Base-by-base conservation (phyloP, 1,284 basidiomycete genomes). In the Irpex sp. region DNA sequence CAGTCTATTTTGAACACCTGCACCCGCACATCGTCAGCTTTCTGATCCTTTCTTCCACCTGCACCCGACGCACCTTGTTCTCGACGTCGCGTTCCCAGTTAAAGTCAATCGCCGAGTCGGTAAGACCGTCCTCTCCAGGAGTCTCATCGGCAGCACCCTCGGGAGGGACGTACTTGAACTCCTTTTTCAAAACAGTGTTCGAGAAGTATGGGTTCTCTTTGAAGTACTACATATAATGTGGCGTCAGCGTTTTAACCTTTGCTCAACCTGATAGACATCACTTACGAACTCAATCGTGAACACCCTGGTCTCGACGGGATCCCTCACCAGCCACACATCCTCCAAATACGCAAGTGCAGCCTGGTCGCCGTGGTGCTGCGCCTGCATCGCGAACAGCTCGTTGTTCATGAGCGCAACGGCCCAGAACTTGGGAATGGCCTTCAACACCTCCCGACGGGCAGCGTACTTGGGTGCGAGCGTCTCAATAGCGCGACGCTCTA, bases 171-270 rank as follows among this genome's bases (percentile, higher is more conserved):
- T 85, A 90, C 74, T 87, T 89, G 81, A 86, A 94, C 73, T 87
- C 88, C 78, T 94, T 94, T 74, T 84, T 91, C 71, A 94, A 75
- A 47, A 92, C 82, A 58, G 78, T 78, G 75, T 94, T 86, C 21
- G 79, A 78, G 77, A 94, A 94, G 77, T 85, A 91, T 19, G 90
- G 89, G 78, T 94, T 94, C 71, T 91, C 83, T 73, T 89, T 91
- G 81, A 93, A 94, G 72, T 90, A 72, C 91, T 93, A 38, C 36
- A 52, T 9, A 34, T 4, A 31, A 9, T 56, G 19, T 59, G 21
- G n/a, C 7, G 47, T 17, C 34, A 37, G 34, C 54, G 57, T 61
- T 58, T 26, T 21, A 52, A 17, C 17, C 7, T 6, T 11, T 11
- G 4, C 17, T 7, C 4, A 52, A 17, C 17, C 13, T 17, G 26